Conservation (phyloP, 2,329 filamentous ascomycete genomes). For the Sclerotinia nivalis region DNA sequence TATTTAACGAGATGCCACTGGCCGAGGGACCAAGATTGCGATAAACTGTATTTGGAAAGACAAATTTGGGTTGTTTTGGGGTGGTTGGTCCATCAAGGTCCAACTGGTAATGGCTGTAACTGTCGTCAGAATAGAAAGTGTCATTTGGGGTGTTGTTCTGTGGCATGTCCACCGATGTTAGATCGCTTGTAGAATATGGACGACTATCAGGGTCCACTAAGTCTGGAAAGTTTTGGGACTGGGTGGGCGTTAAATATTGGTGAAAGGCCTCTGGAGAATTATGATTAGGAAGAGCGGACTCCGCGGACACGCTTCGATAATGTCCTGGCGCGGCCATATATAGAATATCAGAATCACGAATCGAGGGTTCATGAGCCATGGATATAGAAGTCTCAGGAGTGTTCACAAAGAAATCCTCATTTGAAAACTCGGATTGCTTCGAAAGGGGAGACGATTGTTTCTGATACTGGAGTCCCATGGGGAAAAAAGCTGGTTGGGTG, state of each 20-base stretch:
- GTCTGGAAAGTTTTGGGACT: conserved; percentile 5
- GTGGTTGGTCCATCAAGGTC: conserved; percentile 5
- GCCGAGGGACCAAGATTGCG: background rate
- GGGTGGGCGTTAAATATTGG: conserved; percentile 17
- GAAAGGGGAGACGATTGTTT: background rate
- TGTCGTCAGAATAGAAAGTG: background rate
- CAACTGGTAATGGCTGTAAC: background rate
- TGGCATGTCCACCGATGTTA: conserved; percentile 26
- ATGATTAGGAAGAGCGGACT: background rate
- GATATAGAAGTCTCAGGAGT: background rate
- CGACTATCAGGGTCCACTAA: conserved; percentile 16
- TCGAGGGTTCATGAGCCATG: background rate
- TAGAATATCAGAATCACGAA: conserved; percentile 17
- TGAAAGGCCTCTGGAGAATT: conserved; percentile 7
- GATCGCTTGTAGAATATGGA: conserved; percentile 28
- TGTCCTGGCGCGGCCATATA: conserved; percentile 14
- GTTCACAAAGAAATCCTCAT: background rate
- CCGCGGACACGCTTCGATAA: background rate
- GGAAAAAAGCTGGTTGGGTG: background rate
- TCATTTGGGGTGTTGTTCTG: conserved; percentile 24
- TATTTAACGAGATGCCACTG: conserved; percentile 10
- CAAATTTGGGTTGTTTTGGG: conserved; percentile 11
- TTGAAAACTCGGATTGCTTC: background rate
- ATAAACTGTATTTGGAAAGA: conserved; percentile 4
- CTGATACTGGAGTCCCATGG: background rate